Conservation (phyloP, 2,329 filamentous ascomycete genomes). For the Aspergillus brunneoviolaceus region DNA sequence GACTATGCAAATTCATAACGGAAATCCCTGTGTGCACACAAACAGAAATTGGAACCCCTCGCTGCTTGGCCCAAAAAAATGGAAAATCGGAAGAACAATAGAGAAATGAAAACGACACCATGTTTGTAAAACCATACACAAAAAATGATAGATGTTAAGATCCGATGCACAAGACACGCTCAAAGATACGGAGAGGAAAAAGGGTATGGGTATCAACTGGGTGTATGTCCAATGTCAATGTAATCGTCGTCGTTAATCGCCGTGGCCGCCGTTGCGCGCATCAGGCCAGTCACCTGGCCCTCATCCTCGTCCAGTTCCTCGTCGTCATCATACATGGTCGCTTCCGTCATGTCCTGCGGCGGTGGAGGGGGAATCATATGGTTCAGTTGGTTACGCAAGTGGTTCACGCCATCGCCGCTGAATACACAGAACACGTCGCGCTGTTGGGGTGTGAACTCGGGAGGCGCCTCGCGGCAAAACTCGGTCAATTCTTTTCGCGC, state of each 20-base stretch:
- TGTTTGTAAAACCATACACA: not conserved
- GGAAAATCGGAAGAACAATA: not conserved
- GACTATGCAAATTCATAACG: slow-evolving; percentile 25
- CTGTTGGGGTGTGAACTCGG: slow-evolving; percentile 93
- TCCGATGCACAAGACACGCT: slow-evolving; percentile 17
- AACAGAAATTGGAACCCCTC: slow-evolving; percentile 7
- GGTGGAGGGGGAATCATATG: slow-evolving; percentile 29
- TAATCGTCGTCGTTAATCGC: slow-evolving; percentile 45
- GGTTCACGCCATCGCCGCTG: slow-evolving; percentile 77
- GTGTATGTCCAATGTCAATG: slow-evolving; percentile 37
- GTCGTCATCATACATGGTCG: slow-evolving; percentile 47
- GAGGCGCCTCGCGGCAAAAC: slow-evolving; percentile 83
- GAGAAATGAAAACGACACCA: not conserved
- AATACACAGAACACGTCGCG: slow-evolving; percentile 97
- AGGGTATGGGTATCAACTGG: slow-evolving; percentile 36
- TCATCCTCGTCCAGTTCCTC: slow-evolving; percentile 47
- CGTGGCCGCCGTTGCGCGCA: slow-evolving; percentile 43
- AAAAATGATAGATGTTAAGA: slow-evolving; percentile 9
- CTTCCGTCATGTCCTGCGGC: slow-evolving; percentile 35
- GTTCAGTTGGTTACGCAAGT: slow-evolving; percentile 77
- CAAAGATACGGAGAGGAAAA: slow-evolving; percentile 13
- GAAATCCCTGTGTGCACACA: not conserved
- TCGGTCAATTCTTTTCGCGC: slow-evolving; percentile 77
- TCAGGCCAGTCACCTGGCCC: slow-evolving; percentile 41
- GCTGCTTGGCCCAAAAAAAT: slow-evolving; percentile 11